phyloP scores from a whole-genome alignment of 169 alveolate genomes.

The Eimeria falciformis region DNA sequence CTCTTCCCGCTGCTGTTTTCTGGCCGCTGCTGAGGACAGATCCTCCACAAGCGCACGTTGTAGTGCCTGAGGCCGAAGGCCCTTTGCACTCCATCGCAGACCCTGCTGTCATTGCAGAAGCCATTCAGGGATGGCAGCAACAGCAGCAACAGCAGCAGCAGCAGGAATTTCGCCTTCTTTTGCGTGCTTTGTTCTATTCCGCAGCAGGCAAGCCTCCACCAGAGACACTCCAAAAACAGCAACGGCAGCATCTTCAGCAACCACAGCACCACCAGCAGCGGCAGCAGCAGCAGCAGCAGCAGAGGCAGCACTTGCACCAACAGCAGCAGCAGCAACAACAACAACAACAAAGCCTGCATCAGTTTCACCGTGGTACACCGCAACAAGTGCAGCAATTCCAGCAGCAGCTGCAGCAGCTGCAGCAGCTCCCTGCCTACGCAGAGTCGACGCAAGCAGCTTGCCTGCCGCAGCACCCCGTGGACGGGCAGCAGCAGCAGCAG shows the following conservation, averaged over 20 bases:
- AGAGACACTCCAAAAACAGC: background rate
- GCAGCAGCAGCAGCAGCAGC: constrained; percentile 22
- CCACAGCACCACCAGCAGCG: constrained; percentile 28
- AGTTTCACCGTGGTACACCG: background rate
- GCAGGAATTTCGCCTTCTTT: background rate
- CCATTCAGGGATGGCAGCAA: constrained; percentile 11
- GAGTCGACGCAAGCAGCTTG: background rate
- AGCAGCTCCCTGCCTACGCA: background rate
- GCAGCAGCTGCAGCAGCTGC: background rate
- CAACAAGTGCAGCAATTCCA: background rate
- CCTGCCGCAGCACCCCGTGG: background rate
- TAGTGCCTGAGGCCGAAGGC: constrained; percentile 44
- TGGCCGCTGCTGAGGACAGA: constrained; percentile 49
- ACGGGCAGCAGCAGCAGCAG: background rate
- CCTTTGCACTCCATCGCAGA: constrained; percentile 18
- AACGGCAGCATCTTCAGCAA: background rate
- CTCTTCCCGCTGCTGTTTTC: constrained; percentile 48
- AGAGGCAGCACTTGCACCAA: constrained; percentile 40
- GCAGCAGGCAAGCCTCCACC: background rate
- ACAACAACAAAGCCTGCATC: constrained; percentile 1
- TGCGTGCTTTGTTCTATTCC: constrained; percentile 34
- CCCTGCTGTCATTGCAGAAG: background rate
- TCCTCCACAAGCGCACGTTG: constrained; percentile 28
- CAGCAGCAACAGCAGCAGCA: constrained; percentile 26
- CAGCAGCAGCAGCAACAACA: constrained; percentile 27